phyloP scores from a whole-genome alignment of 352 stramenopile species.

The Phytophthora boehmeriae region DNA sequence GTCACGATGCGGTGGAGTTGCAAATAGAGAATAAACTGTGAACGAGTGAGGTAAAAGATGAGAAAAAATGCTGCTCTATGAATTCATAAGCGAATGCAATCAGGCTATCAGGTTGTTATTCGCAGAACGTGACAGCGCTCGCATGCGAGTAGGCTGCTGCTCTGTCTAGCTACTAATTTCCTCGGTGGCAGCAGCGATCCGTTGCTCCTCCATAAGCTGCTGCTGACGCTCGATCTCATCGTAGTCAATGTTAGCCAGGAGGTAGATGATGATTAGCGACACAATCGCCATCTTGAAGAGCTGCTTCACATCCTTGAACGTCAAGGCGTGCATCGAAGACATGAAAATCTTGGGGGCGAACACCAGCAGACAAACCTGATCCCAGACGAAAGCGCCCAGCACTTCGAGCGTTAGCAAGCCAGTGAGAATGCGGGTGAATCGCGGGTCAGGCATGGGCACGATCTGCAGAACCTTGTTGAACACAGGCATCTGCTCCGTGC shows the following conservation, averaged over 20 bases:
- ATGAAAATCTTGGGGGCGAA: slow-evolving; percentile 90
- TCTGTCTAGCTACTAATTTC: slow-evolving; percentile 48
- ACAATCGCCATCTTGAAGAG: slow-evolving; percentile 87
- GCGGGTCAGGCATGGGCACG: slow-evolving; percentile 89
- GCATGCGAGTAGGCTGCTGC: slow-evolving; percentile 11
- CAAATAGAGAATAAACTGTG: too few relatives aligned
- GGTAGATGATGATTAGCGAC: slow-evolving; percentile 86
- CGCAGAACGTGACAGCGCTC: slow-evolving; percentile 5
- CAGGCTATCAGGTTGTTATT: background rate
- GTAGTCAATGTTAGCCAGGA: slow-evolving; percentile 90
- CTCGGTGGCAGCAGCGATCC: slow-evolving; percentile 27
- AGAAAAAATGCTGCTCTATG: slow-evolving; percentile 6
- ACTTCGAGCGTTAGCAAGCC: slow-evolving; percentile 85
- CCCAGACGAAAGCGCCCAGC: slow-evolving; percentile 86
- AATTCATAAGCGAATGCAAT: background rate
- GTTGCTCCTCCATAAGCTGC: slow-evolving; percentile 70
- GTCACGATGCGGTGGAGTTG: background rate
- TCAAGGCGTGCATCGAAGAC: slow-evolving; percentile 75
- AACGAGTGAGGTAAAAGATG: background rate
- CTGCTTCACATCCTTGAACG: slow-evolving; percentile 78
- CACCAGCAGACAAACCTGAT: slow-evolving; percentile 83
- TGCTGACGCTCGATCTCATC: slow-evolving; percentile 91
- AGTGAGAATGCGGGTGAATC: slow-evolving; percentile 83
- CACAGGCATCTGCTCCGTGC: slow-evolving; percentile 88
- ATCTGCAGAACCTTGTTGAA: slow-evolving; percentile 94